phyloP scores from a whole-genome alignment of 352 stramenopile genomes.

The Thraustochytrium sp. region DNA sequence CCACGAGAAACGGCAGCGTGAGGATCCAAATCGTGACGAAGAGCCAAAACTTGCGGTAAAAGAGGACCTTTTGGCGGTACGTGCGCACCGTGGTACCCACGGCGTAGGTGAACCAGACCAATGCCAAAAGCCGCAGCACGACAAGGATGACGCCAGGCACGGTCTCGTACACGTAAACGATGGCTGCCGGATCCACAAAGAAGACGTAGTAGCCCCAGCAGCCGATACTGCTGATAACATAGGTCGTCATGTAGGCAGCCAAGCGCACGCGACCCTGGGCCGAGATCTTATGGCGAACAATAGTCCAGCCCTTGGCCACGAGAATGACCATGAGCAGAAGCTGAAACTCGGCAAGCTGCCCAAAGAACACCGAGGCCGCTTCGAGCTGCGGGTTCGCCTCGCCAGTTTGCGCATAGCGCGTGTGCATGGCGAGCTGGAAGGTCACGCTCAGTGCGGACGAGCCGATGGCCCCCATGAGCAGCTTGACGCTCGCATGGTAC shows the following conservation, averaged over 20 bases:
- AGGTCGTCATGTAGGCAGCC: constrained; percentile 46
- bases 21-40: constrained; percentile 45
- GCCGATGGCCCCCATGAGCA: not conserved
- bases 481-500: constrained; percentile 11
- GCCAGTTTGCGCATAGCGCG: not conserved
- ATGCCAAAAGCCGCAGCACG: constrained; percentile 9
- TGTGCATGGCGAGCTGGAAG: not conserved
- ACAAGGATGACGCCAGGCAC: constrained; percentile 44
- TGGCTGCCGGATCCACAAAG: constrained; percentile 43
- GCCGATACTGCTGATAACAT: constrained; percentile 9
- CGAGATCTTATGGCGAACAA: constrained; percentile 50
- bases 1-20: constrained; percentile 16
- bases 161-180: constrained; percentile 45
- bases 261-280: constrained; percentile 45
- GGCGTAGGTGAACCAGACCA: constrained; percentile 49
- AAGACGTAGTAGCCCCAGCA: constrained; percentile 42
- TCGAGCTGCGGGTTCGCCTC: not conserved
- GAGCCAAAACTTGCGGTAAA: constrained; percentile 51
- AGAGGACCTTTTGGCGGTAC: constrained; percentile 46
- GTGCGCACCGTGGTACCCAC: constrained; percentile 41
- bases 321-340: constrained; percentile 48
- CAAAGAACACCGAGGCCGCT: not conserved
- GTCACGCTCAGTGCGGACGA: not conserved
- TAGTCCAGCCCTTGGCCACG: constrained; percentile 53
- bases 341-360: constrained; percentile 38